Evolutionary conservation across 129 eudicot species (phyloP).

Genomic region (Helianthus tuberosus): DNA sequence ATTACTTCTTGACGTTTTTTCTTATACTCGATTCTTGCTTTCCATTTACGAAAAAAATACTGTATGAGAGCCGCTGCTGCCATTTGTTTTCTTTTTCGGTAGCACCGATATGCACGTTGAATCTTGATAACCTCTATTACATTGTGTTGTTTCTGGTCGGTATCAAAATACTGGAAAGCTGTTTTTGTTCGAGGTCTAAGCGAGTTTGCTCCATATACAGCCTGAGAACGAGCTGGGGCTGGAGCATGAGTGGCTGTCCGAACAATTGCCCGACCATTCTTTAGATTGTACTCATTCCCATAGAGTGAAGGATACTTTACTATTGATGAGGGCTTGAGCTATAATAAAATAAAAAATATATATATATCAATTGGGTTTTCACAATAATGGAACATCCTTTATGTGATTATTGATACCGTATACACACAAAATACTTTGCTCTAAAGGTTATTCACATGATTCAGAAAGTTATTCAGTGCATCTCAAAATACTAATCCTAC

Average conservation of each 20-base stretch:
- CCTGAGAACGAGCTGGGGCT: neutral
- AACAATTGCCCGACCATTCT: neutral
- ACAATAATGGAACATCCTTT: no score
- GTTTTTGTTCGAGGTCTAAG: neutral
- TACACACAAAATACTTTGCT: no score
- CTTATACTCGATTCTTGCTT: neutral
- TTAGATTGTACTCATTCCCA: neutral
- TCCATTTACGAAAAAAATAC: neutral
- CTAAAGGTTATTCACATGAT: no score
- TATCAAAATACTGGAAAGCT: neutral
- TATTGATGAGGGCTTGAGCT: neutral
- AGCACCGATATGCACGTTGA: slow-evolving; percentile 9
- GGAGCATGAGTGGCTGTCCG: no score
- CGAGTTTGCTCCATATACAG: neutral
- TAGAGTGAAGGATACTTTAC: neutral
- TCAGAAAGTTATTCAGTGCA: no score
- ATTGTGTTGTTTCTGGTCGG: neutral
- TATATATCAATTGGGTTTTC: no score
- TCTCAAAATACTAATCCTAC: no score
- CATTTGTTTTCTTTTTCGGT: slow-evolving; percentile 1
- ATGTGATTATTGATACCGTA: no score
- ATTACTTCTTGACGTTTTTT: no score
- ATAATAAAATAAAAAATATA: neutral
- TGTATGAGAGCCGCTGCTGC: neutral
- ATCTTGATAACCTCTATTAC: neutral